Evolutionary conservation across 495 filamentous ascomycete genomes (phyloP), one percentile per base, ranked within the genome.

Genomic region (Neurospora sp.): DNA sequence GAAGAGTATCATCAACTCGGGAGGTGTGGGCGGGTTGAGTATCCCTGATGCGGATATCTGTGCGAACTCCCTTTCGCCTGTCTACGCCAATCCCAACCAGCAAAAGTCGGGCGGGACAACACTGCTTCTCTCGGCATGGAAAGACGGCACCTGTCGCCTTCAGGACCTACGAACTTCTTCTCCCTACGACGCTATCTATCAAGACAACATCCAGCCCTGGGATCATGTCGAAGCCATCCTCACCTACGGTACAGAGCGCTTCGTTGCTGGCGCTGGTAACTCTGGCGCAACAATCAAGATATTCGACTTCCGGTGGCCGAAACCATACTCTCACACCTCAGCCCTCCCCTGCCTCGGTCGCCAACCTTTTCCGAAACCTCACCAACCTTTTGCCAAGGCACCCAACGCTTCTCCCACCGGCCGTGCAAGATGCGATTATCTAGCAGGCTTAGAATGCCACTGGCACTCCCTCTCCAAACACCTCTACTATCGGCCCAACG

Each of bases 281-380:
- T 75, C 78, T 4, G 77, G 76, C 3, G 74, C 76, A 4, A 75
- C 79, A 40, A 39, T 86, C 72, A 84, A 85, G 70, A 73, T 86
- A 1, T 86, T 85, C 69, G 84, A 86, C 78, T 85, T 84, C 40
- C 83, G 84, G 9, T 84, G 82, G 81, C 73, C 80, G 0, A 83
- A 81, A 72, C 61, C 73, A 4, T 86, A 86, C 71, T 79, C 84
- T 37, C 81, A 86, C 68, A 84, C 82, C 12, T 75, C 80, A 1
- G 79, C 78, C 7, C 76, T 86, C 4, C 77, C 83, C 0, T 86
- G 84, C 68, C 48, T 77, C 8, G 74, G 44, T 27, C 48, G 70
- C 0, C 35, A 16, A 0, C 84, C 84, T 0, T 82, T 81, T 48
- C 83, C 84, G 3, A 35, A 40, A 4, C 83, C 83, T 0, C 74